Percentiles rank a stretch among this genome's conserved stretches.
phyloP scores from a whole-genome alignment of 495 filamentous ascomycete genomes.

The Aspergillus sclerotiicarbonarius region DNA sequence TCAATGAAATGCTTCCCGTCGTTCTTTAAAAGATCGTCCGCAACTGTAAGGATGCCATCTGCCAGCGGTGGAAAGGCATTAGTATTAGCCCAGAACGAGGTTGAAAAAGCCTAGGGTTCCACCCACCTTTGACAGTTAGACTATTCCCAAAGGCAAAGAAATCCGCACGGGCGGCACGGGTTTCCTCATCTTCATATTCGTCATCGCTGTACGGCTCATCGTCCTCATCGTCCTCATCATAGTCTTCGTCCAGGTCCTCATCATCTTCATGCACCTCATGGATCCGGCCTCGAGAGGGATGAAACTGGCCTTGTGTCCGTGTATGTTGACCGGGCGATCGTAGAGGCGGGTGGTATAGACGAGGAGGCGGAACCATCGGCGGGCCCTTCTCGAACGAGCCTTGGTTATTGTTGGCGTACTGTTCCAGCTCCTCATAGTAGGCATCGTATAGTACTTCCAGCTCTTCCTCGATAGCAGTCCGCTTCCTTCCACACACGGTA shows the following conservation, averaged over 20 bases:
- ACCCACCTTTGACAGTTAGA: conserved; percentile 89
- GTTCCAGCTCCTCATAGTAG: conserved; percentile 97
- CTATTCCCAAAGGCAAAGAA: conserved; percentile 98
- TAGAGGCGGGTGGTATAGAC: conserved; percentile 48
- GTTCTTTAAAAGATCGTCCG: conserved; percentile 97
- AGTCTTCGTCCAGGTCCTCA: conserved; percentile 57
- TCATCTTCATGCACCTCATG: conserved; percentile 70
- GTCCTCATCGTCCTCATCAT: conserved; percentile 57
- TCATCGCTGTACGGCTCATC: conserved; percentile 58
- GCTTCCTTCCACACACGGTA: conserved; percentile 93
- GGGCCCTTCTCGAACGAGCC: conserved; percentile 53
- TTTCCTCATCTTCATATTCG: conserved; percentile 50
- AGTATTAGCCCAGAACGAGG: conserved; percentile 16
- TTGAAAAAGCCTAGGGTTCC: not conserved
- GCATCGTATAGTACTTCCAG: conserved; percentile 98
- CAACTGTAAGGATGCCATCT: conserved; percentile 98
- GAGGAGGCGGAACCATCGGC: conserved; percentile 65
- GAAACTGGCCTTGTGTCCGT: conserved; percentile 46
- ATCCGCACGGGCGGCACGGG: conserved; percentile 59
- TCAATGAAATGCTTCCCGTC: conserved; percentile 99
- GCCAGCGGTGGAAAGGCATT: conserved; percentile 33
- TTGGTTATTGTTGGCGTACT: conserved; percentile 90
- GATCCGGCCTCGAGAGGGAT: conserved; percentile 48
- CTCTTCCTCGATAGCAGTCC: conserved; percentile 97
- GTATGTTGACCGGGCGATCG: conserved; percentile 44